Evolutionary conservation across 2,329 filamentous ascomycete species (phyloP), one percentile per base, ranked within the genome.

Genomic region (Cladophialophora chaetospira): DNA sequence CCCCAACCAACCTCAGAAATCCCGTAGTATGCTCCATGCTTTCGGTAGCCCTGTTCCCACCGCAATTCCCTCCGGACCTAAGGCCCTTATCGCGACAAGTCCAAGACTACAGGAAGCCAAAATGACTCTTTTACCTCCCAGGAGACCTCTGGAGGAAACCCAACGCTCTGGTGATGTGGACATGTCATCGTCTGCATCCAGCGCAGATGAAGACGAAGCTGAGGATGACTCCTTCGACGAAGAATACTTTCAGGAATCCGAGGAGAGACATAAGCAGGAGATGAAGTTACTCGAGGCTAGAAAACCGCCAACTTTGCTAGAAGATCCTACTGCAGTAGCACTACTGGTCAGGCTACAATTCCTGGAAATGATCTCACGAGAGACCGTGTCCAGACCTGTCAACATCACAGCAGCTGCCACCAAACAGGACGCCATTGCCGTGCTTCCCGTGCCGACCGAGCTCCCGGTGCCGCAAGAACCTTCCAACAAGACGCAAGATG

Each of bases 121-220:
- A 42, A 54, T 55, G 23, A 57, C 57, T n/a, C 33, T 57, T 1
- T 25, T 53, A 3, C 50, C 53, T 13, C 49, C 50, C 5, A 53
- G 50, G 33, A 44, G 49, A 21, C 43, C 48, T 23, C 28, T 55
- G 11, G 47, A 58, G 15, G 49, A 50, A 11, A 26, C 28, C 10
- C 55, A 52, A 11, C 29, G 23, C n/a, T 26, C 48, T 36, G 53
- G 55, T 29, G 64, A 66, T 47, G 60, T 63, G 19, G 56, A 64
- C 26, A 66, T 66, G 64, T 65, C 64, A n/a, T 45, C 53, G 17
- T 63, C 61, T 13, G 63, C 53, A 33, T 65, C 64, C 9, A 64
- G 76, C n/a, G 75, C 77, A 57, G 73, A 75, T 35, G 75, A 77
- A 43, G 75, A 77, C 48, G 75, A 77, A 52, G 72, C 72, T 38